Percentiles rank a stretch among this genome's conserved stretches.
phyloP scores from a whole-genome alignment of 2,329 filamentous ascomycete species.

The Dothideomycetes sp. region DNA sequence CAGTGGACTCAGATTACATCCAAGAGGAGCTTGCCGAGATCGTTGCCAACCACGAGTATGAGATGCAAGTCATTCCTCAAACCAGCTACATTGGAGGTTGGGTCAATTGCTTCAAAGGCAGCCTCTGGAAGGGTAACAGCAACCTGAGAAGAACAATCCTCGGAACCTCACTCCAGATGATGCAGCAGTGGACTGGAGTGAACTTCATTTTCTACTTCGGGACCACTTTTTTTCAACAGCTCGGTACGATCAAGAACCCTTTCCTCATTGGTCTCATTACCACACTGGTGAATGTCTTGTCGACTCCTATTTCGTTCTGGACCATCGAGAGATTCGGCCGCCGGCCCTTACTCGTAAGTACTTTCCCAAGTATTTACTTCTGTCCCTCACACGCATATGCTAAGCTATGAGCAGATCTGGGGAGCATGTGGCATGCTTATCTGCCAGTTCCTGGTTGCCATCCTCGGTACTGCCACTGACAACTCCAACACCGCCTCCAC shows the following conservation, averaged over 20 bases:
- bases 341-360: conserved; percentile 66
- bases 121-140: conserved; percentile 41
- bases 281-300: conserved; percentile 77
- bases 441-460: conserved; percentile 61
- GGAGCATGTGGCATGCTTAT: too few species aligned
- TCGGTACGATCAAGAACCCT: conserved; percentile 62
- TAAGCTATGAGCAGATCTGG: too few species aligned
- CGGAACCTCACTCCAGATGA: conserved; percentile 38
- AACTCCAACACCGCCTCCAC: conserved; percentile 33
- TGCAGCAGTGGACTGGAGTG: conserved; percentile 62
- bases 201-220: conserved; percentile 79
- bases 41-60: conserved; percentile 80
- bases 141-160: conserved; percentile 37
- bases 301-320: conserved; percentile 80
- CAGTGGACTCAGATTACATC: conserved; percentile 61
- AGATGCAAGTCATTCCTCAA: conserved; percentile 56
- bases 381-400: too few species aligned
- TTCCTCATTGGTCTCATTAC: conserved; percentile 81
- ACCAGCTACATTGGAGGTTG: conserved; percentile 57
- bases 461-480: conserved; percentile 40
- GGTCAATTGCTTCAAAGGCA: conserved; percentile 52
- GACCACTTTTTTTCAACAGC: conserved; percentile 71
- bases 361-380: conserved; percentile 73
- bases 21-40: conserved; percentile 74
- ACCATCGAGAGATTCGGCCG: conserved; percentile 74